Base-by-base conservation (phyloP, 352 stramenopile species). In the Globisporangium acanthophoron region DNA sequence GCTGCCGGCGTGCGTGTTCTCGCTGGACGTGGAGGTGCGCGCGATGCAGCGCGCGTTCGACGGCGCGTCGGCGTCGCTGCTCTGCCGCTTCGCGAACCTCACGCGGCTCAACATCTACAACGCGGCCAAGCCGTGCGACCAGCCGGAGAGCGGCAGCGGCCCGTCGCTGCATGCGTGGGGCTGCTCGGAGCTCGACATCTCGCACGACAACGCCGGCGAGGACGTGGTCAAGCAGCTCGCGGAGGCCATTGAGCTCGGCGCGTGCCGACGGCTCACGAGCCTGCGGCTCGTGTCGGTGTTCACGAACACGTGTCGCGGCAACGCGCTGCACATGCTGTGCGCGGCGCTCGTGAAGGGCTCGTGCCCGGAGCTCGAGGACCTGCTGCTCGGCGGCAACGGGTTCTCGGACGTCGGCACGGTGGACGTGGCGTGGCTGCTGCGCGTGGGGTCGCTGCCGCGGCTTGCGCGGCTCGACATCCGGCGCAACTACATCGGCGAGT, bases 251-350 rank as follows among this genome's bases (percentile, higher is more conserved):
- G 61, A 53, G 41, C 51, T 52, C 15, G 78, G 78, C 6, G 56
- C 64, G 9, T 80, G 81, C 20, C 61, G 65, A 4, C 69, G 49
- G 20, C 67, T 90, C 41, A 71, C 75, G 48, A 69, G 76, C n/a
- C 64, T 91, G 37, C 77, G 85, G 50, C 71, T 90, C 45, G 67
- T 83, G n/a, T 87, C 79, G 24, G 67, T 88, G 41, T 88, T 91
- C 48, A 80, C 77, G 21, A 86, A 88, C 65, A 91, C 81, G 40
- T 76, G 61, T 40, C 71, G 66, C 20, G 64, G 70, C 45, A 88
- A 91, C 45, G 77, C 59, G 3, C 59, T 86, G 0, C 58, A 56
- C 6, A 48, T 69, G 5, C 62, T 90, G 6, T 87, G 73, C 29
- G 44, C 61, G 24, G 74, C 77, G 21, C 56, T 91, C 27, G 54